Percentiles rank a stretch among this genome's conserved stretches.
phyloP scores from a whole-genome alignment of 2,329 filamentous ascomycete genomes.

The Colletotrichum melonis region DNA sequence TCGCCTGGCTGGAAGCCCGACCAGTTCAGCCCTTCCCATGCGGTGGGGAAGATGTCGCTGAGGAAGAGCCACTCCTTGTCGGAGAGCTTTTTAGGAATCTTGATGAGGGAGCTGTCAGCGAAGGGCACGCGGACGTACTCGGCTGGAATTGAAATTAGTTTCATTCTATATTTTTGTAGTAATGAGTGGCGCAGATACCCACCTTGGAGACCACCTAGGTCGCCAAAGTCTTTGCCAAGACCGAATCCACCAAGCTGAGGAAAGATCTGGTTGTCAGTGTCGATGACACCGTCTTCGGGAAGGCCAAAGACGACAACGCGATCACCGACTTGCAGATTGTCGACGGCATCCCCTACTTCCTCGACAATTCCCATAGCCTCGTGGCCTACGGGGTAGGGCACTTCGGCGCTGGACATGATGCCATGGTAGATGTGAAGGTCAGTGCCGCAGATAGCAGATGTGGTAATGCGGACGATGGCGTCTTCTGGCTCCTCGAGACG shows the following conservation, averaged over 20 bases:
- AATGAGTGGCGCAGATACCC: not conserved
- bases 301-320: conserved; percentile 49
- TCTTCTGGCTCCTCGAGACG: conserved; percentile 40
- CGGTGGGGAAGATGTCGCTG: conserved; percentile 58
- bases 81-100: conserved; percentile 70
- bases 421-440: conserved; percentile 50
- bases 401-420: conserved; percentile 23
- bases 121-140: conserved; percentile 73
- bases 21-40: conserved; percentile 67
- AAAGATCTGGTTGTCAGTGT: not conserved
- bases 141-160: conserved; percentile 21
- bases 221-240: conserved; percentile 11
- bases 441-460: conserved; percentile 48
- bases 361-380: conserved; percentile 54
- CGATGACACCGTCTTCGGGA: conserved; percentile 35
- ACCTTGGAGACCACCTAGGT: conserved; percentile 26
- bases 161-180: no score
- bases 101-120: conserved; percentile 74
- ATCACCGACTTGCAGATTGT: conserved; percentile 49
- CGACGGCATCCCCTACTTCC: conserved; percentile 48
- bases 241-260: not conserved
- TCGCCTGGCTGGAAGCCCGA: conserved; percentile 71
- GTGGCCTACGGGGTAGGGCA: conserved; percentile 47
- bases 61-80: conserved; percentile 69
- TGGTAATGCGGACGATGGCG: conserved; percentile 48